phyloP scores from a whole-genome alignment of 768 basidiomycete genomes.

The Lactarius psammicola region DNA sequence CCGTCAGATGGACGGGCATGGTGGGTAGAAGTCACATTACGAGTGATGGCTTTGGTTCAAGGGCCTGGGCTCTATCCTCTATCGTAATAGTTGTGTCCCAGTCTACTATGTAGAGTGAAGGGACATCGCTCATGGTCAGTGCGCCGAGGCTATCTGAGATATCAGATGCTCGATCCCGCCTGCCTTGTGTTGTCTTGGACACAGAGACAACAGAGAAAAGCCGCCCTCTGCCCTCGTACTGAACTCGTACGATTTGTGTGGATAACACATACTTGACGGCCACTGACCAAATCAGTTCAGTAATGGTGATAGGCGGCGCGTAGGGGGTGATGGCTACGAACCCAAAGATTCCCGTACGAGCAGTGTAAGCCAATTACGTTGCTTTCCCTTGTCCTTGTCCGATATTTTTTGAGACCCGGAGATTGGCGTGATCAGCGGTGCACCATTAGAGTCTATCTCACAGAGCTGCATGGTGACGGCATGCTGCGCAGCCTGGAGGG shows the following conservation, averaged over 20 bases:
- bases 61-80: constrained; percentile 33
- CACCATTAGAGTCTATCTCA: constrained; percentile 40
- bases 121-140: constrained; percentile 44
- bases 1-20: constrained; percentile 8
- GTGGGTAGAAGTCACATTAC: constrained; percentile 20
- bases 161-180: constrained; percentile 31
- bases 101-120: constrained; percentile 56
- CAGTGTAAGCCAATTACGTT: constrained; percentile 65
- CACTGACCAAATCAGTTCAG: constrained; percentile 42
- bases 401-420: constrained; percentile 15
- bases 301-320: constrained; percentile 2
- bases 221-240: constrained; percentile 59
- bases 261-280: constrained; percentile 67
- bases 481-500: constrained; percentile 48
- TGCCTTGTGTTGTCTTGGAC: constrained; percentile 33
- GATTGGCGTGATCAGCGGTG: constrained; percentile 7
- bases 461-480: constrained; percentile 53
- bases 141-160: constrained; percentile 44
- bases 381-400: constrained; percentile 39
- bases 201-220: constrained; percentile 56
- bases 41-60: constrained; percentile 29
- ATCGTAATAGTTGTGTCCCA: constrained; percentile 67
- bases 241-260: constrained; percentile 58
- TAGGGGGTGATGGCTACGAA: constrained; percentile 37
- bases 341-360: constrained; percentile 67